Percentiles rank a stretch among this genome's conserved stretches.
phyloP scores from a whole-genome alignment of 163 green algal species.

The Chlamydomonas reinhardtii region DNA sequence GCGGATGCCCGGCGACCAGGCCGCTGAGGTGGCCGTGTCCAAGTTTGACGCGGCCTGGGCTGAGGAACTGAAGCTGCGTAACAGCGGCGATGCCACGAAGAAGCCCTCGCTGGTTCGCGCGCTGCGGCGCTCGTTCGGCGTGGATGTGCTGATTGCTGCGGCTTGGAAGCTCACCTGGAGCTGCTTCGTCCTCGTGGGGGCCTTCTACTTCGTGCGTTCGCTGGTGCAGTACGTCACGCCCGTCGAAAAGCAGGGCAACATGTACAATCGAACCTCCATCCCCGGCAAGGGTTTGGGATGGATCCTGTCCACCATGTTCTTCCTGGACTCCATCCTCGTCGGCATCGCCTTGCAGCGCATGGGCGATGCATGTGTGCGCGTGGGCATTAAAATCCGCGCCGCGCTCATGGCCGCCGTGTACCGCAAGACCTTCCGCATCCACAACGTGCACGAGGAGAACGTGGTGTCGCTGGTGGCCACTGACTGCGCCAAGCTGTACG shows the following conservation, averaged over 20 bases:
- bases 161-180: conserved; percentile 65
- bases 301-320: conserved; percentile 62
- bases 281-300: conserved; percentile 39
- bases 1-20: conserved; percentile 64
- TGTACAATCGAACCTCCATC: conserved; percentile 51
- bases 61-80: conserved; percentile 36
- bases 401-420: conserved; percentile 67
- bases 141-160: conserved; percentile 56
- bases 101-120: conserved; percentile 56
- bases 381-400: conserved; percentile 64
- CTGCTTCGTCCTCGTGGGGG: conserved; percentile 63
- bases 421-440: conserved; percentile 64
- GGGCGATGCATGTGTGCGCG: conserved; percentile 62
- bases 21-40: conserved; percentile 42
- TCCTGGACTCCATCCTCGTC: conserved; percentile 63
- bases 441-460: conserved; percentile 57
- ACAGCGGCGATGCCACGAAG: background rate
- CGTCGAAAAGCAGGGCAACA: conserved; percentile 10
- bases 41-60: conserved; percentile 55
- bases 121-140: conserved; percentile 56
- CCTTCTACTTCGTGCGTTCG: conserved; percentile 62
- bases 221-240: conserved; percentile 57
- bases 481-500: conserved; percentile 71
- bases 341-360: conserved; percentile 72
- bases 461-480: conserved; percentile 69